Conservation (phyloP, 75 land plant species). For the Cupressus sempervirens region DNA sequence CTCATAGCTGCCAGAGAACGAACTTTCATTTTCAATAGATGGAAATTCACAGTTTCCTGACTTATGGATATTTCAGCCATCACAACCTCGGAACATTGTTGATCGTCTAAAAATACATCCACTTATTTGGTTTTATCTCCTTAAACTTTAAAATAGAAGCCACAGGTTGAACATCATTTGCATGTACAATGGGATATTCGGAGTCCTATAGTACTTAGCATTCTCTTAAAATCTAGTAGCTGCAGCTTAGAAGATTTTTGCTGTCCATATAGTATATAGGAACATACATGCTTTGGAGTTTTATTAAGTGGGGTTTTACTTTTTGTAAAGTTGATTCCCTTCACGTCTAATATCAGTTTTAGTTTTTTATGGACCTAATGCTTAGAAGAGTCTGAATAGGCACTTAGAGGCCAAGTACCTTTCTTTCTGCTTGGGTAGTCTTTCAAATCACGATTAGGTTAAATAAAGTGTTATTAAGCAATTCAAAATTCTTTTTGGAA, state of each 20-base stretch:
- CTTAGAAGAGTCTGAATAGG: not conserved
- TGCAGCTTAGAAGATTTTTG: not conserved
- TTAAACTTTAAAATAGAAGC: not conserved
- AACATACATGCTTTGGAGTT: not conserved
- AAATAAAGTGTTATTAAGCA: not conserved
- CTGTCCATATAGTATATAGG: not conserved
- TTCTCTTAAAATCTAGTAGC: too few species aligned
- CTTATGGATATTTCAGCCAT: not conserved
- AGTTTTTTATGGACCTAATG: not conserved
- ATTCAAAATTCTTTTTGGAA: not conserved
- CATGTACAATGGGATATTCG: not conserved
- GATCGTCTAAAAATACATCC: not conserved
- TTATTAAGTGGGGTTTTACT: not conserved
- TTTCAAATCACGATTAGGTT: not conserved
- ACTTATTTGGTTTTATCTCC: not conserved
- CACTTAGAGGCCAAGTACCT: not conserved
- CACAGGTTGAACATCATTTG: not conserved
- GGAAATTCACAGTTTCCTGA: not conserved
- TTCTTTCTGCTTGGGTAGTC: not conserved
- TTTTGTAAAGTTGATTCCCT: not conserved
- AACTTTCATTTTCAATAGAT: not conserved
- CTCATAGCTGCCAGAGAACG: not conserved
- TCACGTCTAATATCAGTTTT: not conserved
- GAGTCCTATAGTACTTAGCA: not conserved
- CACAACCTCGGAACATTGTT: not conserved